Percentiles rank a stretch among this genome's conserved stretches.
Evolutionary conservation across 495 filamentous ascomycete species (phyloP).

Genomic region (Xylaria flabelliformis): DNA sequence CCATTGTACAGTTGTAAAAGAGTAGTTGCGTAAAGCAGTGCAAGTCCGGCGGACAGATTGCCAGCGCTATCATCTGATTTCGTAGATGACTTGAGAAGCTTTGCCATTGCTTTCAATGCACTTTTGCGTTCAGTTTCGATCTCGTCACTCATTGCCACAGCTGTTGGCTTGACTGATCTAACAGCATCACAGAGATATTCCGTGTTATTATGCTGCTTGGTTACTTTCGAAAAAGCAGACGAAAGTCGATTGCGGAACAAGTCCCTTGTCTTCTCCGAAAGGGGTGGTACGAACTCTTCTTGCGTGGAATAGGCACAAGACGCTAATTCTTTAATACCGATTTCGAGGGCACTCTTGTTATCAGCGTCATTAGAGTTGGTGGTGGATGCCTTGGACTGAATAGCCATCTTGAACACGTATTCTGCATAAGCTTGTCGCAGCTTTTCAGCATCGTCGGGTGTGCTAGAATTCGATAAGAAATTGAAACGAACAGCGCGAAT

Average conservation of each 20-base stretch:
- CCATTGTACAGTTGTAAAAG: constrained; percentile 89
- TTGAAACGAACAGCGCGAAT: not conserved
- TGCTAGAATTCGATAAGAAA: constrained; percentile 32
- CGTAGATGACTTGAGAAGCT: constrained; percentile 67
- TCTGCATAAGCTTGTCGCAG: constrained; percentile 60
- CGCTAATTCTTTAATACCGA: constrained; percentile 52
- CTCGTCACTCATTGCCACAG: constrained; percentile 67
- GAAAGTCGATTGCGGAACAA: constrained; percentile 71
- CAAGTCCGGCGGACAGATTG: constrained; percentile 65
- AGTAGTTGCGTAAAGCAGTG: constrained; percentile 82
- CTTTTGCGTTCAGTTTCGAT: constrained; percentile 63
- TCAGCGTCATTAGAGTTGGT: constrained; percentile 18
- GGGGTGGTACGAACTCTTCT: constrained; percentile 49
- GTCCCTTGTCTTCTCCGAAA: constrained; percentile 66
- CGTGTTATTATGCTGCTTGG: constrained; percentile 65
- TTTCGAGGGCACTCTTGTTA: constrained; percentile 34
- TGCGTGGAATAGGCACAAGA: constrained; percentile 55
- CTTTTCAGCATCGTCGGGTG: constrained; percentile 46
- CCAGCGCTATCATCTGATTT: constrained; percentile 46
- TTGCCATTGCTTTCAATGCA: constrained; percentile 70
- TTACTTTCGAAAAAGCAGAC: constrained; percentile 68
- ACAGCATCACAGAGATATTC: constrained; percentile 56
- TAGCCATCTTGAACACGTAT: constrained; percentile 55
- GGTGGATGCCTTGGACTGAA: constrained; percentile 30
- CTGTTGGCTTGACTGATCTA: constrained; percentile 53